Percentiles rank a stretch among this genome's conserved stretches.
phyloP scores from a whole-genome alignment of 306 rosid genomes.

The Chamaecrista fasciculata region DNA sequence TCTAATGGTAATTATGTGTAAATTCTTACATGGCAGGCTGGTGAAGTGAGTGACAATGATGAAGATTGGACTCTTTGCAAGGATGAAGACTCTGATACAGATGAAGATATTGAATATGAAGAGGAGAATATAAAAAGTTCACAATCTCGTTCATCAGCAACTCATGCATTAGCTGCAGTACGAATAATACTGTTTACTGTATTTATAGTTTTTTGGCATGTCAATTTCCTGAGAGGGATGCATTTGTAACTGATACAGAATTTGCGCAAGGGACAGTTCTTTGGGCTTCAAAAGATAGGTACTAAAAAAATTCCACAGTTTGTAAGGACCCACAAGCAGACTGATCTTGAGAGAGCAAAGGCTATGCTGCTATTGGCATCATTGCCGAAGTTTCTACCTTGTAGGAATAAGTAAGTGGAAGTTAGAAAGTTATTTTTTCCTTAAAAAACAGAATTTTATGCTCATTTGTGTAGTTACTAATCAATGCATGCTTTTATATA shows the following conservation, averaged over 20 bases:
- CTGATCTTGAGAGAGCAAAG: slow-evolving; percentile 91
- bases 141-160: slow-evolving; percentile 40
- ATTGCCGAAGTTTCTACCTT: slow-evolving; percentile 79
- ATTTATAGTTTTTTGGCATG: slow-evolving; percentile 27
- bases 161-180: slow-evolving; percentile 78
- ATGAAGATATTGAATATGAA: slow-evolving; percentile 67
- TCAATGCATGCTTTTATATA: slow-evolving; percentile 36
- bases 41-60: slow-evolving; percentile 56
- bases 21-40: slow-evolving; percentile 51
- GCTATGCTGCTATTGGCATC: slow-evolving; percentile 81
- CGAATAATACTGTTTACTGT: slow-evolving; percentile 32
- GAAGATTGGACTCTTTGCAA: slow-evolving; percentile 71
- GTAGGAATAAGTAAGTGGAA: slow-evolving; percentile 79
- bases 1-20: not conserved
- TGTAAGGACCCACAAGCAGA: slow-evolving; percentile 80
- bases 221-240: slow-evolving; percentile 28
- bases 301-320: slow-evolving; percentile 74
- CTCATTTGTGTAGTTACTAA: slow-evolving; percentile 23
- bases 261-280: slow-evolving; percentile 67
- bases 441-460: not conserved
- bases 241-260: slow-evolving; percentile 50
- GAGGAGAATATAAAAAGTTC: slow-evolving; percentile 47
- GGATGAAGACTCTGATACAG: slow-evolving; percentile 58
- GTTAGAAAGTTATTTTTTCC: slow-evolving; percentile 1
- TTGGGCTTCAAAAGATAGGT: slow-evolving; percentile 88